A percentile compares a stretch with the other conserved stretches of the same genome.
These are phyloP conservation scores for Lachnellula hyalina DNA, from an alignment of 2,329 filamentous ascomycete genomes.

Conservation along the genomic window DNA sequence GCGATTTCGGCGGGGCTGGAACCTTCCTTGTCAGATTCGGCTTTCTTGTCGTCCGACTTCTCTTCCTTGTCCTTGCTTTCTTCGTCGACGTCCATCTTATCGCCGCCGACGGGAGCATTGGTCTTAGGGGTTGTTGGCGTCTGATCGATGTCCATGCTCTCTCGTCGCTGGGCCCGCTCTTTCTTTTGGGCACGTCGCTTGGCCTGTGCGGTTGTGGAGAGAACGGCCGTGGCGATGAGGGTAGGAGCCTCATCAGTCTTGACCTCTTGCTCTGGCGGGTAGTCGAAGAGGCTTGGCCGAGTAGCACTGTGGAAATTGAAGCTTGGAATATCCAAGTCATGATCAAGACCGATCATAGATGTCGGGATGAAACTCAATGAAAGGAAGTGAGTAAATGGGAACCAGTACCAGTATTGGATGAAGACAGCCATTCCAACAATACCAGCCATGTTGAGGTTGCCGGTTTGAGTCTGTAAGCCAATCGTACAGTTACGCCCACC, in stretches of 20 bases:
- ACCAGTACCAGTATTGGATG: conserved; percentile 99
- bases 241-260: conserved; percentile 92
- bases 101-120: conserved; percentile 46
- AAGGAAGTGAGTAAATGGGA: conserved; percentile 96
- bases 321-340: conserved; percentile 85
- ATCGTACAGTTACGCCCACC: conserved; percentile 98
- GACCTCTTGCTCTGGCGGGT: conserved; percentile 92
- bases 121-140: conserved; percentile 68
- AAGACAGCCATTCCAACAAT: conserved; percentile 98
- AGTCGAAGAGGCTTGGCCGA: conserved; percentile 92
- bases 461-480: conserved; percentile 92
- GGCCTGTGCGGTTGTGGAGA: conserved; percentile 95
- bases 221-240: conserved; percentile 88
- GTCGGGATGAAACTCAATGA: conserved; percentile 96
- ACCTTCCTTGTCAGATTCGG: conserved; percentile 54
- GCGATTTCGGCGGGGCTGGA: conserved; percentile 44
- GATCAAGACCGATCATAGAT: conserved; percentile 88
- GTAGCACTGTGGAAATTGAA: conserved; percentile 97
- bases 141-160: conserved; percentile 93
- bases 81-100: conserved; percentile 86
- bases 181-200: conserved; percentile 93
- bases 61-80: conserved; percentile 45
- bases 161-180: conserved; percentile 79
- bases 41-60: conserved; percentile 54
- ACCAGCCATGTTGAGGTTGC: conserved; percentile 96